A percentile compares a stretch with the other conserved stretches of the same genome.
These are phyloP conservation scores for Graphilbum fragrans DNA, from an alignment of 2,329 filamentous ascomycete genomes.

Conservation along the genomic window DNA sequence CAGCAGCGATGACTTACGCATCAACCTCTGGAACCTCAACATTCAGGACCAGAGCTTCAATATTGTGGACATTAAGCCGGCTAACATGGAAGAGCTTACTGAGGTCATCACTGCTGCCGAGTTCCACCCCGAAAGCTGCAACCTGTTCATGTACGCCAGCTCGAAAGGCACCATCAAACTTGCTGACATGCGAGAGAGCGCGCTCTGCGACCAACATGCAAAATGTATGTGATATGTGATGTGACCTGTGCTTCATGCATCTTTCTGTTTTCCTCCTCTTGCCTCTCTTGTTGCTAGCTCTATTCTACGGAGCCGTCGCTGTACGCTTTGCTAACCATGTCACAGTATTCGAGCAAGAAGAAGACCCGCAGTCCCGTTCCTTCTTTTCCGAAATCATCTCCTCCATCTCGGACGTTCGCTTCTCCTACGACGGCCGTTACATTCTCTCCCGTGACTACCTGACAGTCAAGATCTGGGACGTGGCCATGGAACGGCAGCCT, in stretches of 20 bases:
- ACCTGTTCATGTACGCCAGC: slow-evolving; percentile 99
- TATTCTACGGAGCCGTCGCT: too few relatives aligned
- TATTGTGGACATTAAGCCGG: slow-evolving; percentile 98
- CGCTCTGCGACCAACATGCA: slow-evolving; percentile 87
- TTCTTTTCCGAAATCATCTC: slow-evolving; percentile 99
- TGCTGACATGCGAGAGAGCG: slow-evolving; percentile 95
- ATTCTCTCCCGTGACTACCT: slow-evolving; percentile 96
- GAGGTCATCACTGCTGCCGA: slow-evolving; percentile 98
- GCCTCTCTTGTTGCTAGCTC: neutral
- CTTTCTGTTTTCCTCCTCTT: neutral
- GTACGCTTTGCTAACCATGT: too few relatives aligned
- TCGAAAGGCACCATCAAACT: slow-evolving; percentile 98
- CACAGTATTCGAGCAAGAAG: slow-evolving; percentile 98
- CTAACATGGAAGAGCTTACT: slow-evolving; percentile 98
- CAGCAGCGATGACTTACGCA: slow-evolving; percentile 92
- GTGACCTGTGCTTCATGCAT: too few relatives aligned
- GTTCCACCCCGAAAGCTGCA: slow-evolving; percentile 93
- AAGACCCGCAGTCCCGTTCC: slow-evolving; percentile 89
- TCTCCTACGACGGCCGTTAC: slow-evolving; percentile 91
- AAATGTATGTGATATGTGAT: slow-evolving; percentile 73
- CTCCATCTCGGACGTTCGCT: slow-evolving; percentile 96
- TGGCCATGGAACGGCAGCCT: slow-evolving; percentile 96
- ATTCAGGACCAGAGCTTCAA: slow-evolving; percentile 99
- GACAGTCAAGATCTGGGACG: slow-evolving; percentile 99
- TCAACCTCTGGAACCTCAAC: slow-evolving; percentile 98